phyloP scores from a whole-genome alignment of 495 filamentous ascomycete species.

The Jackrogersella minutella region DNA sequence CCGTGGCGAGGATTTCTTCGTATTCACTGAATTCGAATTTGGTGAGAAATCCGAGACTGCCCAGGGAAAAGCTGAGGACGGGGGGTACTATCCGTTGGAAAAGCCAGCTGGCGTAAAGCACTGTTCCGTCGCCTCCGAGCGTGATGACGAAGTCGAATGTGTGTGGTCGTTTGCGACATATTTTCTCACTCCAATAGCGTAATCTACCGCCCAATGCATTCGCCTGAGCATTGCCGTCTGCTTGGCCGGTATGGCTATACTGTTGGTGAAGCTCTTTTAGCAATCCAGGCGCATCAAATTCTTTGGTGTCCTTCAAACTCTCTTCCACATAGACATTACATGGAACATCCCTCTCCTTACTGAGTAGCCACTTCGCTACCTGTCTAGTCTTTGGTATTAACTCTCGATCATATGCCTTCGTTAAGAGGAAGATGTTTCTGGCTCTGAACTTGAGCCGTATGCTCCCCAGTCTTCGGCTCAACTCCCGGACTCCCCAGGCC shows the following conservation, averaged over 20 bases:
- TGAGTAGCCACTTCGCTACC: conserved; percentile 85
- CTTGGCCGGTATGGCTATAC: conserved; percentile 39
- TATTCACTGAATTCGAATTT: conserved; percentile 91
- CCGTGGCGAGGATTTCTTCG: conserved; percentile 70
- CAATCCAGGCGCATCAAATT: conserved; percentile 73
- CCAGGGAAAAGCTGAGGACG: conserved; percentile 87
- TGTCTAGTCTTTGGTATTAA: conserved; percentile 82
- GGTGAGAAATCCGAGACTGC: conserved; percentile 92
- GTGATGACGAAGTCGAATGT: conserved; percentile 93
- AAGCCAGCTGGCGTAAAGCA: conserved; percentile 93
- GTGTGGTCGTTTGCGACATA: conserved; percentile 80
- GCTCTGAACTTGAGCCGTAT: conserved; percentile 81
- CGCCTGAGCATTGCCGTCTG: conserved; percentile 50
- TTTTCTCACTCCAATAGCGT: conserved; percentile 81
- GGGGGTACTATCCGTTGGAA: conserved; percentile 98
- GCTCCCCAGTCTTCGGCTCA: conserved; percentile 83
- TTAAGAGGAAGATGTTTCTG: conserved; percentile 84
- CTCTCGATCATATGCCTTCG: conserved; percentile 84
- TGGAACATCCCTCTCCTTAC: conserved; percentile 67
- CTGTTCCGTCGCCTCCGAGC: conserved; percentile 95
- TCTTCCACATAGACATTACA: conserved; percentile 86
- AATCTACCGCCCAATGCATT: conserved; percentile 66
- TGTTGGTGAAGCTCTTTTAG: conserved; percentile 53
- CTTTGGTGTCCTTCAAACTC: conserved; percentile 70
- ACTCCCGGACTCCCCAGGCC: conserved; percentile 91